A percentile compares a stretch with the other conserved stretches of the same genome.
phyloP scores from a whole-genome alignment of 2,329 filamentous ascomycete genomes.

The Stachybotrys echinatus region DNA sequence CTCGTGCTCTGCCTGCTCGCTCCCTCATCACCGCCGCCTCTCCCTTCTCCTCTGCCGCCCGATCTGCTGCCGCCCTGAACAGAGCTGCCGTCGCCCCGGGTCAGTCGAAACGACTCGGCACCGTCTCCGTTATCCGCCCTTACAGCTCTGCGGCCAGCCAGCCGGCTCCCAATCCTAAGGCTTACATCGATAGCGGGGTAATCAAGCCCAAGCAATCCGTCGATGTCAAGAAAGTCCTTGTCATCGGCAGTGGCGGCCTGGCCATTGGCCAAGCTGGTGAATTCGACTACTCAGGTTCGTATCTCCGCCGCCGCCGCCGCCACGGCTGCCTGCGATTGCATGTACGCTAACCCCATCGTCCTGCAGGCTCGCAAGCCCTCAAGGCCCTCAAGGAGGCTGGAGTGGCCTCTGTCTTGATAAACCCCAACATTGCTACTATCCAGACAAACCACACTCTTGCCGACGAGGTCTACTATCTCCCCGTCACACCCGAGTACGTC shows the following conservation, averaged over 20 bases:
- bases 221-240: constrained; percentile 93
- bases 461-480: constrained; percentile 97
- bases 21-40: constrained; percentile 34
- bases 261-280: constrained; percentile 97
- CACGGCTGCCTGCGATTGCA: constrained; percentile 3
- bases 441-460: constrained; percentile 95
- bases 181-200: constrained; percentile 83
- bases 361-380: constrained; percentile 82
- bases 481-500: constrained; percentile 96
- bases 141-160: constrained; percentile 46
- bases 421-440: constrained; percentile 97
- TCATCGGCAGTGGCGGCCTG: constrained; percentile 92
- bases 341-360: constrained; percentile 12
- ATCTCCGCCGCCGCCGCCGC: background rate
- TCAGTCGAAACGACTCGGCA: constrained; percentile 40
- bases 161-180: constrained; percentile 73
- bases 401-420: constrained; percentile 86
- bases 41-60: constrained; percentile 17
- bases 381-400: constrained; percentile 96
- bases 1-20: constrained; percentile 37
- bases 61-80: constrained; percentile 21
- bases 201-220: constrained; percentile 76
- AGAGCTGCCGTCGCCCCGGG: constrained; percentile 19
- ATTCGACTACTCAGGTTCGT: constrained; percentile 95
- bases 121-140: constrained; percentile 36